Conservation (phyloP, 1,284 basidiomycete genomes). For the Rhodotorula sp. region DNA sequence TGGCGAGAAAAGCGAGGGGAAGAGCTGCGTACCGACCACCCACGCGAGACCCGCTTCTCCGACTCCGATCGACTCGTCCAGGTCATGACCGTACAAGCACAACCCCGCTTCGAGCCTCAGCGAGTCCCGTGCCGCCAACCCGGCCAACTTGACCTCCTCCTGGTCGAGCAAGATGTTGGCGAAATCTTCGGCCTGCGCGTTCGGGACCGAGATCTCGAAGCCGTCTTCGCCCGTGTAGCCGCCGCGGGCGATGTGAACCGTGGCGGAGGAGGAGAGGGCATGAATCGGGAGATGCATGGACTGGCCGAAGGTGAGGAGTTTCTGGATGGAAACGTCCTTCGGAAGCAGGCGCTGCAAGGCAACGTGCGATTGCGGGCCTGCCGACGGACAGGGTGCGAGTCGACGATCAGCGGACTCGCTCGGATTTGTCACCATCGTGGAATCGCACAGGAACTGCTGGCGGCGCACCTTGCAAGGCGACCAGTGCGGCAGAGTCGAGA, state of each 20-base stretch:
- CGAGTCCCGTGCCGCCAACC: constrained; percentile 89
- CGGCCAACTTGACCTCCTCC: constrained; percentile 74
- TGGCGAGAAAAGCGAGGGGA: neutral
- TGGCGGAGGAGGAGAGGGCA: constrained; percentile 58
- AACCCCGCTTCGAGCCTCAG: constrained; percentile 94
- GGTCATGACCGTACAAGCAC: constrained; percentile 93
- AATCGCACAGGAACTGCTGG: too few relatives aligned
- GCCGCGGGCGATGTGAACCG: constrained; percentile 83
- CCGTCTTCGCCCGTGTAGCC: constrained; percentile 99
- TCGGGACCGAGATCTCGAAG: constrained; percentile 66
- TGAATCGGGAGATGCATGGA: constrained; percentile 73
- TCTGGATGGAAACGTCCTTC: constrained; percentile 58
- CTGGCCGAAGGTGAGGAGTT: constrained; percentile 70
- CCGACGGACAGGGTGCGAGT: constrained; percentile 3
- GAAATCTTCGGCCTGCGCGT: constrained; percentile 18
- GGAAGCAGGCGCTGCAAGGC: constrained; percentile 72
- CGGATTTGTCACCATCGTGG: too few relatives aligned
- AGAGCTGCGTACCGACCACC: constrained; percentile 70
- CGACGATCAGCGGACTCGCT: neutral
- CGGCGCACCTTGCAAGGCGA: constrained; percentile 72
- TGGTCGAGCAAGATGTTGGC: constrained; percentile 31
- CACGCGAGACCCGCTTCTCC: constrained; percentile 82
- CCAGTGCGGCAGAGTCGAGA: constrained; percentile 78
- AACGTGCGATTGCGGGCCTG: constrained; percentile 70
- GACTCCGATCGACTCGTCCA: constrained; percentile 79